A percentile compares a stretch with the other conserved stretches of the same genome.
These are phyloP conservation scores for Penicillium sp. DNA, from an alignment of 2,329 filamentous ascomycete species.

Conservation along the genomic window DNA sequence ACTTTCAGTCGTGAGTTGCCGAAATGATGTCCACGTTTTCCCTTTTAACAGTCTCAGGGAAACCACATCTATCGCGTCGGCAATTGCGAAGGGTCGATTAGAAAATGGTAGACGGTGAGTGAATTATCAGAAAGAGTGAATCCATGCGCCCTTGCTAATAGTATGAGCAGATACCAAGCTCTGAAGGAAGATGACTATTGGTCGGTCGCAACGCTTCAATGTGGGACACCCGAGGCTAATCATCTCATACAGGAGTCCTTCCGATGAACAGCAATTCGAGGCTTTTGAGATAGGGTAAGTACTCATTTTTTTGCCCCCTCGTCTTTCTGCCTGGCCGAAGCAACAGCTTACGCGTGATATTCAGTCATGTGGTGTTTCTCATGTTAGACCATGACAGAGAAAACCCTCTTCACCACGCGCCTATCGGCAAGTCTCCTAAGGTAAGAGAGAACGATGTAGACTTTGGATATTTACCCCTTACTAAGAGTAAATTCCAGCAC, in stretches of 20 bases:
- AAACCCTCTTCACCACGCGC: conserved; percentile 19
- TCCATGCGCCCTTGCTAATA: neutral
- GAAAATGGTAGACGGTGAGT: conserved; percentile 21
- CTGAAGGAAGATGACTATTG: conserved; percentile 22
- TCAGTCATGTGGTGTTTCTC: conserved; percentile 18
- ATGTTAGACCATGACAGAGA: conserved; percentile 16
- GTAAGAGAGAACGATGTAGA: neutral
- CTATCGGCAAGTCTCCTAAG: conserved; percentile 15
- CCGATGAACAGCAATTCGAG: conserved; percentile 22
- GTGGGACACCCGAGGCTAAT: neutral
- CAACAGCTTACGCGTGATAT: neutral
- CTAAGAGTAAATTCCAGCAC: conserved; percentile 5
- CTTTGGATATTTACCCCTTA: neutral
- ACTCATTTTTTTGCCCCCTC: neutral
- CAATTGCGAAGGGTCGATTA: conserved; percentile 14
- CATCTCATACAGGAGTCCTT: conserved; percentile 14
- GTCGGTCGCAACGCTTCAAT: conserved; percentile 7
- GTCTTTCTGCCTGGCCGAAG: neutral
- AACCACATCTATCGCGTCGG: conserved; percentile 17
- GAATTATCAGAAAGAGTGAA: conserved; percentile 22
- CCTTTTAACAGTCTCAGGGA: conserved; percentile 8
- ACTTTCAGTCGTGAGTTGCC: conserved; percentile 17
- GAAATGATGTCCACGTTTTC: neutral
- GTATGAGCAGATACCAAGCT: conserved; percentile 15
- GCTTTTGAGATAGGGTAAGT: conserved; percentile 21